Base-by-base conservation (phyloP, 345 rosid species). In the Boechera stricta region DNA sequence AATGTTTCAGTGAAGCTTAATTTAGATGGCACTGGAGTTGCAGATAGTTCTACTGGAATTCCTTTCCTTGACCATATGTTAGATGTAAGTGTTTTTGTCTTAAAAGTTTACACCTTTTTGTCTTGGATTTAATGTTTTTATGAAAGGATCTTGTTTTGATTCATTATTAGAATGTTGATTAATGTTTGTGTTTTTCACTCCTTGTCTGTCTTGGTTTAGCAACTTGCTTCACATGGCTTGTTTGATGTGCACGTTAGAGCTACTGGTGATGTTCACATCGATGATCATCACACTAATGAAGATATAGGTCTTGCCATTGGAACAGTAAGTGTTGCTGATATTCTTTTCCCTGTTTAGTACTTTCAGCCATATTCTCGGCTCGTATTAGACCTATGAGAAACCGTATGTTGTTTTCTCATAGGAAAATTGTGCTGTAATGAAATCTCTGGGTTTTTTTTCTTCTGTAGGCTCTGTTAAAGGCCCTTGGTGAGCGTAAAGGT, bases 221-320 rank as follows among this genome's bases (percentile, higher is more conserved):
- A 96, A 96, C 86, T 93, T 79, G 93, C 98, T 68, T 96, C 96
- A 26, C 99, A 93, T 76, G 99, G 98, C 36, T 81, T 95, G 73
- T 87, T 95, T 10, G 96, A 96, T 77, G 90, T 95, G 26, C 94
- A 90, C 52, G 96, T 90, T 49, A 88, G 85, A 89, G 98, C 93
- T 41, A 88, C 92, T 7, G 98, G 99, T 24, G 98, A 96, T 69
- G 70, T 85, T 85, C 98, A 90, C 79, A 95, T 95, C 7, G 98
- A 95, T 49, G 96, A 95, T 81, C 98, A 93, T 78, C 99, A 95
- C 64, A 87, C 89, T 0, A 95, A 91, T 59, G 97, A 95, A 84
- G 99, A 93, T 79, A 88, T 90, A 80, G 92, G 93, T 6, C 98
- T 93, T 75, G 96, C 98, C 80, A 83, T 93, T 77, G 98, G 99